Evolutionary conservation across 1,284 basidiomycete species (phyloP).

Genomic region (Singerocomus rubriflavus): DNA sequence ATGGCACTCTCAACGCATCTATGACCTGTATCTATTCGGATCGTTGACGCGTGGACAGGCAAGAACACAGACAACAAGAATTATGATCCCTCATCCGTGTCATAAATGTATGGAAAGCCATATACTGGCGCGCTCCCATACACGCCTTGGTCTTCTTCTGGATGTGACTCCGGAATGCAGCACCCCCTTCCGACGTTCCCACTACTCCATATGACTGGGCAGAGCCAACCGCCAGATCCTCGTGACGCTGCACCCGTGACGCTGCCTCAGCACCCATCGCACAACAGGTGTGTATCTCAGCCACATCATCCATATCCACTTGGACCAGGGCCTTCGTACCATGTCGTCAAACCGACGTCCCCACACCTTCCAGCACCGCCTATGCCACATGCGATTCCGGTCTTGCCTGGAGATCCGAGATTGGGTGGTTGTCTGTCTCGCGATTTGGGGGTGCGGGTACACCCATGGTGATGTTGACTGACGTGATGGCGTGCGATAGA

Average conservation of each 20-base stretch:
- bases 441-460: too few relatives aligned
- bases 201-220: slow-evolving; percentile 19
- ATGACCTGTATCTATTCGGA: too few relatives aligned
- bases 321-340: slow-evolving; percentile 18
- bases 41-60: too few relatives aligned
- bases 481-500: too few relatives aligned
- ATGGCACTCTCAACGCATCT: too few relatives aligned
- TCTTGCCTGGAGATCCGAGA: slow-evolving; percentile 52
- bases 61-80: slow-evolving; percentile 70
- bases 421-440: slow-evolving; percentile 24
- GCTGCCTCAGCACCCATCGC: slow-evolving; percentile 12
- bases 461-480: too few relatives aligned
- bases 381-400: slow-evolving; percentile 50
- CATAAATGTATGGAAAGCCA: slow-evolving; percentile 59
- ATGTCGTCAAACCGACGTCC: slow-evolving; percentile 17
- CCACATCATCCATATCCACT: slow-evolving; percentile 4
- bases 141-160: slow-evolving; percentile 50
- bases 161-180: slow-evolving; percentile 28
- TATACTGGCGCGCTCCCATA: slow-evolving; percentile 60
- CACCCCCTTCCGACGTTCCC: slow-evolving; percentile 29
- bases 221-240: not conserved
- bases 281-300: slow-evolving; percentile 21
- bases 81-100: slow-evolving; percentile 64
- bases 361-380: slow-evolving; percentile 30
- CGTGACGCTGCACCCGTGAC: slow-evolving; percentile 32